These are phyloP conservation scores for Scheffersomyces lignicola DNA, from an alignment of 1,139 yeast species.

Conservation along the genomic window DNA sequence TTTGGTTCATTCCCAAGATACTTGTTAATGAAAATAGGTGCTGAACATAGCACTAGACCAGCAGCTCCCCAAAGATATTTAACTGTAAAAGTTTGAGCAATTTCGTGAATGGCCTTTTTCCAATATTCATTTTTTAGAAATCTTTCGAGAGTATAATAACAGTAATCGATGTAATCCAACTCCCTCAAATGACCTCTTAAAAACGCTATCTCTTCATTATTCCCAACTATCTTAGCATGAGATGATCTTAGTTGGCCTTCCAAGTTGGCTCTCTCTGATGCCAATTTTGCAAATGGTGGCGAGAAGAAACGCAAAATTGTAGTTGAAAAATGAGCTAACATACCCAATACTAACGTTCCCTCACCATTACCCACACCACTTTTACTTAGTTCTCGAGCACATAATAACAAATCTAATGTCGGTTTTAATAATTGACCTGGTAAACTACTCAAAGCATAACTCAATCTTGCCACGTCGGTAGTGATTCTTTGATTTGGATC, in stretches of 20 bases:
- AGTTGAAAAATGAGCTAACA: conserved; percentile 81
- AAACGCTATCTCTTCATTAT: conserved; percentile 85
- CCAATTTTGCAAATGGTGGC: conserved; percentile 86
- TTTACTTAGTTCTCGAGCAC: conserved; percentile 77
- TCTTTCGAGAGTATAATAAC: conserved; percentile 79
- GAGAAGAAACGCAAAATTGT: conserved; percentile 71
- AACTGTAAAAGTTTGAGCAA: conserved; percentile 79
- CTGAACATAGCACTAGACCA: conserved; percentile 82
- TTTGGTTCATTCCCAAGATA: conserved; percentile 51
- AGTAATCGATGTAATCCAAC: conserved; percentile 71
- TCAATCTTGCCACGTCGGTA: conserved; percentile 74
- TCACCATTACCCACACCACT: conserved; percentile 82
- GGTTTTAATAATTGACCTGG: conserved; percentile 92
- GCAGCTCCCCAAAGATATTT: conserved; percentile 97
- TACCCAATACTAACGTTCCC: conserved; percentile 78
- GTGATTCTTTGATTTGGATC: conserved; percentile 86
- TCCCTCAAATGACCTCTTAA: conserved; percentile 82
- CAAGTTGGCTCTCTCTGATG: conserved; percentile 73
- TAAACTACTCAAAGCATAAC: conserved; percentile 68
- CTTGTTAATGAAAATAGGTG: conserved; percentile 79
- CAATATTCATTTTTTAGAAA: conserved; percentile 78
- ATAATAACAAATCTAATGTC: conserved; percentile 72
- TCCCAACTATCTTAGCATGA: conserved; percentile 77
- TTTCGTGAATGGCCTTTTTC: conserved; percentile 72
- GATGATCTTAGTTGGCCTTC: conserved; percentile 85